Conservation (phyloP, 768 basidiomycete species). For the Rhizopogon rudus region DNA sequence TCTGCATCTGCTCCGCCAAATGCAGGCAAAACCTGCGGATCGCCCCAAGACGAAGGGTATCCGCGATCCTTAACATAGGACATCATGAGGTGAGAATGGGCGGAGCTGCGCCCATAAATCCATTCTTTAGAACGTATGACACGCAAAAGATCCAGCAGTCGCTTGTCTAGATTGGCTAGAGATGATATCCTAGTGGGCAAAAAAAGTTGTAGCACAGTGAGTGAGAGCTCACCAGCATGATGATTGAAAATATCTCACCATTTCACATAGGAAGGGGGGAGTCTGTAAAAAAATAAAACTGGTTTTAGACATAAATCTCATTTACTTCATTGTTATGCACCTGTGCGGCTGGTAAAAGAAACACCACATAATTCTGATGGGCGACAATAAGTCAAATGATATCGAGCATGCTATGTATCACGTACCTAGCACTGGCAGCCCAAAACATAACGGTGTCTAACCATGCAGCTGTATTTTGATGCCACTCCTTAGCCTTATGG, state of each 20-base stretch:
- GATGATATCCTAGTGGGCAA: constrained; percentile 48
- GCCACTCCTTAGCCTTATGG: constrained; percentile 22
- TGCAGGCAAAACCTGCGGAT: constrained; percentile 54
- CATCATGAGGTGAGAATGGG: constrained; percentile 36
- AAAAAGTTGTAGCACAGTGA: background rate
- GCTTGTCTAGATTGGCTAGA: constrained; percentile 61
- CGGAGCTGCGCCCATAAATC: constrained; percentile 50
- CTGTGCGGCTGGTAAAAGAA: constrained; percentile 75
- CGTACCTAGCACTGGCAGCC: constrained; percentile 71
- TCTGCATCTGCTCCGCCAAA: constrained; percentile 53
- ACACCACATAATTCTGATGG: constrained; percentile 80
- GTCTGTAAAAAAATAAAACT: constrained; percentile 19
- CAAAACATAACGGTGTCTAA: constrained; percentile 73
- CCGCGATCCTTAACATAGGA: constrained; percentile 52
- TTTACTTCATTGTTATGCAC: constrained; percentile 28
- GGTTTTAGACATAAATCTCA: constrained; percentile 1
- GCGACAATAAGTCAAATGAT: background rate
- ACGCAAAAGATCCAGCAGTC: constrained; percentile 50
- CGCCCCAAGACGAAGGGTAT: constrained; percentile 56
- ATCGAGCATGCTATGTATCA: background rate
- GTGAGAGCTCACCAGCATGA: background rate
- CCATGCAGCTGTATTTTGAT: constrained; percentile 35
- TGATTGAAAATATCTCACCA: constrained; percentile 34
- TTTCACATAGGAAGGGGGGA: constrained; percentile 48
- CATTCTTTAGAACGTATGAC: constrained; percentile 49